These are phyloP conservation scores for Lentithecium fluviatile DNA, from an alignment of 495 filamentous ascomycete species.

Conservation along the genomic window DNA sequence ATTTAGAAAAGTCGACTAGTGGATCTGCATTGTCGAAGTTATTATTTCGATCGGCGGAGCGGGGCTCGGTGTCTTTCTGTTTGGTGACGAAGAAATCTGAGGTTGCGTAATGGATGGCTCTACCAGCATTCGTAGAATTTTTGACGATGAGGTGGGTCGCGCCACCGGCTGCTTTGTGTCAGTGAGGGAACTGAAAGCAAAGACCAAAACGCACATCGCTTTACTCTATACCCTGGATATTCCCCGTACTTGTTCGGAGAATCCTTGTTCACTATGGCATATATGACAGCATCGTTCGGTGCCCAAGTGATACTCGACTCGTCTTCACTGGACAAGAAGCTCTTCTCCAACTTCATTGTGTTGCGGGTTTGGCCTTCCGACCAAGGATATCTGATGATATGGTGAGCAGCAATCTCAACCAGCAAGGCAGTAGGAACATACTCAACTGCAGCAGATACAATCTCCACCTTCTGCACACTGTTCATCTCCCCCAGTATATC, in stretches of 20 bases:
- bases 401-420: conserved; percentile 25
- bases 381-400: conserved; percentile 49
- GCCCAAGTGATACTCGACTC: conserved; percentile 54
- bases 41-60: conserved; percentile 49
- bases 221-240: conserved; percentile 55
- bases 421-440: background rate
- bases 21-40: conserved; percentile 50
- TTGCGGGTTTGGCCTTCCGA: conserved; percentile 49
- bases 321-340: conserved; percentile 52
- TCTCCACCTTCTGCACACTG: conserved; percentile 47
- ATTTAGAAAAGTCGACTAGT: conserved; percentile 55
- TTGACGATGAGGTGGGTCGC: conserved; percentile 50
- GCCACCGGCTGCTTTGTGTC: conserved; percentile 33
- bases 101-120: conserved; percentile 51
- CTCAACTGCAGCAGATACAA: conserved; percentile 38
- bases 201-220: conserved; percentile 7
- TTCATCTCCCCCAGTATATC: conserved; percentile 47
- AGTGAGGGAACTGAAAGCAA: background rate
- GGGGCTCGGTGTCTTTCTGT: conserved; percentile 56
- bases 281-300: conserved; percentile 51
- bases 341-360: conserved; percentile 54
- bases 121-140: conserved; percentile 50
- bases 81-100: conserved; percentile 53
- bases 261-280: conserved; percentile 54
- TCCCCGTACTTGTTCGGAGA: conserved; percentile 55